Evolutionary conservation across 108 stramenopile species (phyloP), one percentile per base, ranked within the genome.

Genomic region (Conticribra weissflogii): DNA sequence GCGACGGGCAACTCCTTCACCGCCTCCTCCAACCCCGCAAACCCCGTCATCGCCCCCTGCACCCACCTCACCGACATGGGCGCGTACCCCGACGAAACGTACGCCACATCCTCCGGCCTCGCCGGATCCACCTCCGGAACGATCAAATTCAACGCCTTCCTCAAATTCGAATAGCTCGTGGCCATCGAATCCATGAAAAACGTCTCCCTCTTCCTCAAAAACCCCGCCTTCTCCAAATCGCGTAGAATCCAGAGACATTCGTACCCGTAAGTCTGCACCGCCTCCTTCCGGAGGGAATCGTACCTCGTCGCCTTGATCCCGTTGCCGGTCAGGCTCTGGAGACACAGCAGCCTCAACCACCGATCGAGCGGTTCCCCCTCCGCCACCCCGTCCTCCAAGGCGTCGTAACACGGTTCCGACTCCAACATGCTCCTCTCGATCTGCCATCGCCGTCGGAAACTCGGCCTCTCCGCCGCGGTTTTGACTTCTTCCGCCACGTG

Each of bases 241-340:
- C 83, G 76, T 49, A 98, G 74, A 1, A 92, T 71, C 32, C 86
- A 64, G 24, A 97, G 25, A 63, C 79, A 91, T 65, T 96, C 90
- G 59, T 91, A 97, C 2, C 97, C 98, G 70, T 98, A 98, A 2
- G 92, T 93, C 69, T 98, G 96, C 3, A 96, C 82, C 31, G 96
- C 74, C 21, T 94, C 88, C 17, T 86, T 70, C 23, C 92, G 86
- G 16, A 98, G 63, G 30, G 79, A 66, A 70, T 98, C 98, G 71
- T 95, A 97, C 60, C 90, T 82, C 36, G 78, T 70, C 19, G 91
- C 75, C 73, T 89, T 90, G 76, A 98, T 89, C 5, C 98, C 98
- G 44, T 93, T 96, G 25, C 84, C 77, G 2, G 89, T 89, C n/a
- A 94, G 61, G 44, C 87, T 91, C 75, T 97, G 96, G 22, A 98